A percentile compares a stretch with the other conserved stretches of the same genome.
Conservation (phyloP, 2,329 filamentous ascomycete genomes). For the Albifimbria verrucaria region DNA sequence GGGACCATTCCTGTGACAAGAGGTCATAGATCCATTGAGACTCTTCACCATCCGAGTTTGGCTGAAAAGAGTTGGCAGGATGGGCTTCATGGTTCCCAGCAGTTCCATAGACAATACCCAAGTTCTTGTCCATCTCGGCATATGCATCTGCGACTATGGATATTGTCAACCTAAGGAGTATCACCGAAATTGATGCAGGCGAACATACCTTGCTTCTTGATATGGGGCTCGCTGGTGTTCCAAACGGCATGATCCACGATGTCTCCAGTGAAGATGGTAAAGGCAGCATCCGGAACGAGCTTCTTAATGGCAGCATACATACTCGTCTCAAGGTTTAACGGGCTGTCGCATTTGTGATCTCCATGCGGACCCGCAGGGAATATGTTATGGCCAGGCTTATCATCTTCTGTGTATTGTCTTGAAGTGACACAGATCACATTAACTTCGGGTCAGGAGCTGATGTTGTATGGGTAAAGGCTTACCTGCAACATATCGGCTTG, state of each 20-base stretch:
- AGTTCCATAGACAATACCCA: constrained; percentile 47
- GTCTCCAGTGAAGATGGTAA: constrained; percentile 59
- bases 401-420: constrained; percentile 41
- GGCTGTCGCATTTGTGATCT: constrained; percentile 51
- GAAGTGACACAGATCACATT: constrained; percentile 1
- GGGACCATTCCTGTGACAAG: constrained; percentile 42
- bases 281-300: constrained; percentile 43
- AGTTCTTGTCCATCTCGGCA: constrained; percentile 36
- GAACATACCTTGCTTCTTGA: constrained; percentile 24
- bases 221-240: constrained; percentile 36
- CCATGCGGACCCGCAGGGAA: constrained; percentile 50
- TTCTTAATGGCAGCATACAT: constrained; percentile 50
- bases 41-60: constrained; percentile 32
- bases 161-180: neutral
- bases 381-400: constrained; percentile 44
- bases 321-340: constrained; percentile 48
- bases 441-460: no score
- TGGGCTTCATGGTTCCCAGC: constrained; percentile 56
- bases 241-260: constrained; percentile 52
- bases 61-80: constrained; percentile 50
- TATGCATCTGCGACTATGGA: constrained; percentile 42
- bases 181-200: neutral
- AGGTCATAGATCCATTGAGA: constrained; percentile 52
- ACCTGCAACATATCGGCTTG: constrained; percentile 58
- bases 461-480: constrained; percentile 7